Percentiles rank a stretch among this genome's conserved stretches.
Evolutionary conservation across 1,139 yeast species (phyloP).

Genomic region (Yamadazyma atlantica): DNA sequence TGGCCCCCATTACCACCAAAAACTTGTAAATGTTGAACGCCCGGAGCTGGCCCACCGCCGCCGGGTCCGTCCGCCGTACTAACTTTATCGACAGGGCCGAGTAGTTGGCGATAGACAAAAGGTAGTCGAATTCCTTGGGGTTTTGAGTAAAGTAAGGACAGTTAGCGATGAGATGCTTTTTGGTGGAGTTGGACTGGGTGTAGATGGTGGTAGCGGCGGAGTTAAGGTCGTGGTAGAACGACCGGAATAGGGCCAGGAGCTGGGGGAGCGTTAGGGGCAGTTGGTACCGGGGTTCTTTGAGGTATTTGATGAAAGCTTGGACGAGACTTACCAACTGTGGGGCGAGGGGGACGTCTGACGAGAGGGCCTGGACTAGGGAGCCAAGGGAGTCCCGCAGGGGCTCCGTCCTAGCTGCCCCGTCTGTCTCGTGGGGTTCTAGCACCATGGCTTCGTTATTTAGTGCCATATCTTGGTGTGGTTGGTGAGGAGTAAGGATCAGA

Average conservation of each 20-base stretch:
- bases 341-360: conserved; percentile 4
- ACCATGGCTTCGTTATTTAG: too few species aligned
- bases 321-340: conserved; percentile 17
- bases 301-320: conserved; percentile 32
- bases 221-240: conserved; percentile 39
- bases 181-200: conserved; percentile 40
- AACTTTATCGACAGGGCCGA: conserved; percentile 39
- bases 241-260: conserved; percentile 31
- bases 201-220: conserved; percentile 32
- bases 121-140: conserved; percentile 38
- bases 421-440: too few species aligned
- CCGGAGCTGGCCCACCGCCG: conserved; percentile 39
- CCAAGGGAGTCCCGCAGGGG: too few species aligned
- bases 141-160: conserved; percentile 29
- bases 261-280: conserved; percentile 39
- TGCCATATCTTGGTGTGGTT: too few species aligned
- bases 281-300: conserved; percentile 46
- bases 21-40: conserved; percentile 45
- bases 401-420: too few species aligned
- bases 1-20: conserved; percentile 30
- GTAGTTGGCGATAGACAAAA: conserved; percentile 47
- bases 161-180: conserved; percentile 36
- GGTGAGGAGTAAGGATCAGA: too few species aligned
- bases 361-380: conserved; percentile 6
- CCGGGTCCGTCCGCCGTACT: conserved; percentile 35